A percentile compares a stretch with the other conserved stretches of the same genome.
Conservation (phyloP, 73 alveolate species). For the Effrenium voratum region DNA sequence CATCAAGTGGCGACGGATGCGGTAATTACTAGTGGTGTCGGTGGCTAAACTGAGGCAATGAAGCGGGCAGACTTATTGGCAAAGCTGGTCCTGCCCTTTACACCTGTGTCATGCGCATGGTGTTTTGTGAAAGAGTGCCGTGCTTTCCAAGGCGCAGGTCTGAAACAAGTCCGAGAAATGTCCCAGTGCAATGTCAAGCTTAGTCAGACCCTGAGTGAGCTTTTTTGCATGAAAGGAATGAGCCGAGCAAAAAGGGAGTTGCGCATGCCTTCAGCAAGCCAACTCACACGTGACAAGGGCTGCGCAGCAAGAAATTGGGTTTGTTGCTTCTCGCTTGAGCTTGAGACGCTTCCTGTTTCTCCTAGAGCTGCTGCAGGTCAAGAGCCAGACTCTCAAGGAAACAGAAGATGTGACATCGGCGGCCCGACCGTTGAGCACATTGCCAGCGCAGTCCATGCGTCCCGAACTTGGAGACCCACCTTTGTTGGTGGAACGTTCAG, state of each 20-base stretch:
- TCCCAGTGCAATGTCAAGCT: conserved; percentile 66
- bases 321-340: too few species aligned
- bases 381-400: conserved; percentile 24
- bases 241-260: too few species aligned
- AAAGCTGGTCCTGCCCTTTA: neutral
- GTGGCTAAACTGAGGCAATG: neutral
- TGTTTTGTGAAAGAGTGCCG: neutral
- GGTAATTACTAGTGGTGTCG: neutral
- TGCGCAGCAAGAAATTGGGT: too few species aligned
- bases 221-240: too few species aligned
- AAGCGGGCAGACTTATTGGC: neutral
- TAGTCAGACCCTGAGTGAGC: neutral
- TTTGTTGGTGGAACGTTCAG: neutral
- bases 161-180: conserved; percentile 80
- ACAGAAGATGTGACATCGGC: conserved; percentile 54
- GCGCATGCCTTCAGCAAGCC: too few species aligned
- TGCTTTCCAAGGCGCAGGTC: conserved; percentile 44
- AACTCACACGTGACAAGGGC: too few species aligned
- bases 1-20: neutral
- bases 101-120: neutral
- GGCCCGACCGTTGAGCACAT: conserved; percentile 82
- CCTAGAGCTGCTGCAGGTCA: conserved; percentile 22
- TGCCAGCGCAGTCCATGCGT: conserved; percentile 84
- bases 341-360: too few species aligned
- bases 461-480: neutral